phyloP scores from a whole-genome alignment of 108 stramenopile species.

The Stephanodiscus triporus region DNA sequence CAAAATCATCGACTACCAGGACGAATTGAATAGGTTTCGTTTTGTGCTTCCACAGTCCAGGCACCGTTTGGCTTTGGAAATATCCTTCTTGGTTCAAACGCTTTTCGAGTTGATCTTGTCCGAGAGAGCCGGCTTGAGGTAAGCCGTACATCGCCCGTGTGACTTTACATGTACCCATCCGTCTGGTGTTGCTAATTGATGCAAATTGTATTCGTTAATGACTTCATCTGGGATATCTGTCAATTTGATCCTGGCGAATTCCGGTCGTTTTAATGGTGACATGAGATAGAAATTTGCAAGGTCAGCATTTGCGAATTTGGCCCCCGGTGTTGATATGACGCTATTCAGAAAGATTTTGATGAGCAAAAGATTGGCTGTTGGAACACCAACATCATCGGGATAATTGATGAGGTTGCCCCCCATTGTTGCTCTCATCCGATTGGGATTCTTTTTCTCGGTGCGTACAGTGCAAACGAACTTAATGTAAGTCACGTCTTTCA shows the following conservation, averaged over 20 bases:
- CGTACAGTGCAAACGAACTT: conserved; percentile 8
- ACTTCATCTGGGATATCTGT: conserved; percentile 10
- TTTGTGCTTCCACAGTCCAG: conserved; percentile 33
- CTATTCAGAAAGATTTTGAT: conserved; percentile 45
- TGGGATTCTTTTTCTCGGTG: conserved; percentile 34
- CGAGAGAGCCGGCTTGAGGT: conserved; percentile 45
- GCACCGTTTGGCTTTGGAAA: background rate
- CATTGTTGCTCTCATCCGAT: conserved; percentile 26
- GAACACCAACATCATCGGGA: conserved; percentile 1
- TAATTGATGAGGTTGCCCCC: conserved; percentile 47
- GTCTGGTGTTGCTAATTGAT: background rate
- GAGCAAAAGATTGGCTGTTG: no score
- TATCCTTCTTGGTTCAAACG: conserved; percentile 21
- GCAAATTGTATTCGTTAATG: conserved; percentile 39
- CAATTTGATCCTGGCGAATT: conserved; percentile 48
- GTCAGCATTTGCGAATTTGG: conserved; percentile 30
- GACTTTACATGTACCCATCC: conserved; percentile 30
- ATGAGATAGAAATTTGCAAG: conserved; percentile 55
- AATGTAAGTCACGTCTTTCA: background rate
- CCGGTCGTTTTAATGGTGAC: conserved; percentile 33
- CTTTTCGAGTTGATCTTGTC: conserved; percentile 23
- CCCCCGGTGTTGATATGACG: conserved; percentile 31
- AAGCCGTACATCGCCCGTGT: conserved; percentile 51
- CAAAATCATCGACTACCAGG: conserved; percentile 58
- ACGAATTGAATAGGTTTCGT: background rate